A percentile compares a stretch with the other conserved stretches of the same genome.
phyloP scores from a whole-genome alignment of 2,329 filamentous ascomycete species.

The Cryphonectria japonica region DNA sequence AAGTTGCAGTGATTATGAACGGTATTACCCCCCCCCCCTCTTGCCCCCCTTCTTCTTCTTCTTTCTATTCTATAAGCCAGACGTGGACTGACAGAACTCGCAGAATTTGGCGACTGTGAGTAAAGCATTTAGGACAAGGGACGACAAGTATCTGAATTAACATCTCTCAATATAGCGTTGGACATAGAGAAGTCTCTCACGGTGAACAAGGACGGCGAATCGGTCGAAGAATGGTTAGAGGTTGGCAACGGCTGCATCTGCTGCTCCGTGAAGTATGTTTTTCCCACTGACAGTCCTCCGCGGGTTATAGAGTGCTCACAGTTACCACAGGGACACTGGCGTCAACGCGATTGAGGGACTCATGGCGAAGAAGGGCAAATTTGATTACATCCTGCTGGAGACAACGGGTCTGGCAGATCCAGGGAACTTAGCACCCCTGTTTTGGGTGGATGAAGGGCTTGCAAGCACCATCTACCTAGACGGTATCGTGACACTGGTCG shows the following conservation, averaged over 20 bases:
- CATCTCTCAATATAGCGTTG: slow-evolving; percentile 59
- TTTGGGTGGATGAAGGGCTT: slow-evolving; percentile 96
- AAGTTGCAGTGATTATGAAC: slow-evolving; percentile 97
- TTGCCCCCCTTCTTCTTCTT: too few species aligned
- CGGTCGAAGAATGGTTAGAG: slow-evolving; percentile 93
- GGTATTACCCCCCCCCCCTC: slow-evolving; percentile 44
- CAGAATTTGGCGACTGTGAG: slow-evolving; percentile 82
- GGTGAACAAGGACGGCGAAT: slow-evolving; percentile 79
- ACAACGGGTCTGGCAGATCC: slow-evolving; percentile 95
- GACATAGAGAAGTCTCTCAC: slow-evolving; percentile 97
- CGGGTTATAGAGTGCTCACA: background rate
- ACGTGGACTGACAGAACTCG: slow-evolving; percentile 27
- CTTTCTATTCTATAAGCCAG: background rate
- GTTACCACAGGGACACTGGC: slow-evolving; percentile 71
- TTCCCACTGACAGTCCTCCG: too few species aligned
- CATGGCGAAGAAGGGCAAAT: slow-evolving; percentile 90
- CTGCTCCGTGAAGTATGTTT: slow-evolving; percentile 84
- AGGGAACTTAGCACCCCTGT: slow-evolving; percentile 91
- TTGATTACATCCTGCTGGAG: slow-evolving; percentile 97
- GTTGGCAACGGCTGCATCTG: slow-evolving; percentile 97
- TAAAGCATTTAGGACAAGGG: slow-evolving; percentile 31
- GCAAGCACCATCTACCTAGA: slow-evolving; percentile 96
- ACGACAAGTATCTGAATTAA: slow-evolving; percentile 17
- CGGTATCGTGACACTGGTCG: slow-evolving; percentile 93
- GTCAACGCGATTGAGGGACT: slow-evolving; percentile 94